phyloP scores from a whole-genome alignment of 441 rosid species.

The Melastoma candidum region DNA sequence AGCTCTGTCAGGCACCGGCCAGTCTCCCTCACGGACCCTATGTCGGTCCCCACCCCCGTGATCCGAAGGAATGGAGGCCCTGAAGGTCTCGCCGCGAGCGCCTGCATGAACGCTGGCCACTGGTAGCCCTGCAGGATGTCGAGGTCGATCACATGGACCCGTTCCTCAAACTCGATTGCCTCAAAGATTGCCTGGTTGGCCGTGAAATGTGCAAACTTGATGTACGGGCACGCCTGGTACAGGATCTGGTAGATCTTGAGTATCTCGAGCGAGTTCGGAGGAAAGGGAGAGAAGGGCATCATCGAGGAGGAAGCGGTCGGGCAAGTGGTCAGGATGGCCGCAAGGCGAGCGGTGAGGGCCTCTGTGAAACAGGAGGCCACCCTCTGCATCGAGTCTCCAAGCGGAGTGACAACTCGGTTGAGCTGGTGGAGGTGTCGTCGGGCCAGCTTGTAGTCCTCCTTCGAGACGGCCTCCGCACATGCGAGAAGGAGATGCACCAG shows the following conservation, averaged over 20 bases:
- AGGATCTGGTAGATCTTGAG: constrained; percentile 50
- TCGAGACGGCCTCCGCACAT: constrained; percentile 51
- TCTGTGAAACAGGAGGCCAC: constrained; percentile 55
- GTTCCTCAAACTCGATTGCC: constrained; percentile 54
- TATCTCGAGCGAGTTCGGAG: constrained; percentile 37
- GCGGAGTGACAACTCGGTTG: constrained; percentile 37
- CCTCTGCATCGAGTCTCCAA: constrained; percentile 57
- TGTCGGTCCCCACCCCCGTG: constrained; percentile 40
- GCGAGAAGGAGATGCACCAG: constrained; percentile 47
- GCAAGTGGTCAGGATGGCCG: constrained; percentile 29
- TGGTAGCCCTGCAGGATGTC: constrained; percentile 63
- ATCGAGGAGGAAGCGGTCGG: constrained; percentile 13
- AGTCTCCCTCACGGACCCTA: constrained; percentile 34
- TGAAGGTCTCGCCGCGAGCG: constrained; percentile 44
- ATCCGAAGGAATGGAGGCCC: constrained; percentile 55
- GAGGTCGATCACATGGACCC: constrained; percentile 50
- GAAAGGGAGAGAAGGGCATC: constrained; percentile 29
- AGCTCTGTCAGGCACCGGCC: constrained; percentile 43
- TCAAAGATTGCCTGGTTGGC: constrained; percentile 63
- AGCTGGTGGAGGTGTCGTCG: constrained; percentile 45
- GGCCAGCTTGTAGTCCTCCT: constrained; percentile 53
- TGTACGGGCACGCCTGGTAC: constrained; percentile 55
- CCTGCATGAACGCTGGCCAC: constrained; percentile 76
- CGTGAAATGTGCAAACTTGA: constrained; percentile 58
- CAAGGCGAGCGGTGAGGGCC: constrained; percentile 42